phyloP scores from a whole-genome alignment of 495 filamentous ascomycete species.

The Neurospora sp. region DNA sequence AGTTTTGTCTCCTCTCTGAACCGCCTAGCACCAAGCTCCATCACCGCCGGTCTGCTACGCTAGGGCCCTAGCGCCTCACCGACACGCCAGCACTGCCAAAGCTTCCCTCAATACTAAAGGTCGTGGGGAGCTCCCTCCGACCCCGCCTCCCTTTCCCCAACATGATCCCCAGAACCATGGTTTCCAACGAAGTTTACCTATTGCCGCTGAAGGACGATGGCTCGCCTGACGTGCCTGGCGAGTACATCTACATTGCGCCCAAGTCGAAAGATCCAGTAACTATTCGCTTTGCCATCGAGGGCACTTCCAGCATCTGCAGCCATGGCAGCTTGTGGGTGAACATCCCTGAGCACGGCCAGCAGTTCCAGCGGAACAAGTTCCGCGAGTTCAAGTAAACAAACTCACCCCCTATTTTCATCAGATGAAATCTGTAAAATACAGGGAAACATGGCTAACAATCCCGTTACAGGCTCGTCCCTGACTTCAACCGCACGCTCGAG shows the following conservation, averaged over 20 bases:
- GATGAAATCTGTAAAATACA: background rate
- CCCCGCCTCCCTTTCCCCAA: conserved; percentile 4
- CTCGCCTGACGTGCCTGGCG: conserved; percentile 78
- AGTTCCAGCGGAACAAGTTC: conserved; percentile 68
- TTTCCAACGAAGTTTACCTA: conserved; percentile 63
- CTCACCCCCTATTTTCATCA: background rate
- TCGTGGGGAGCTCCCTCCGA: background rate
- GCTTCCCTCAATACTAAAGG: background rate
- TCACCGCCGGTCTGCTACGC: background rate
- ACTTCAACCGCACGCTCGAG: conserved; percentile 84
- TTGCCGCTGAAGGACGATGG: conserved; percentile 86
- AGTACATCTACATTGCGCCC: conserved; percentile 84
- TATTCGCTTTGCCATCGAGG: conserved; percentile 88
- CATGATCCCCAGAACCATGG: conserved; percentile 44
- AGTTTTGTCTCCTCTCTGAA: conserved; percentile 4
- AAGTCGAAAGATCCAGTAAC: conserved; percentile 59
- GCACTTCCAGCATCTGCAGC: conserved; percentile 88
- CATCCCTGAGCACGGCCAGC: conserved; percentile 63
- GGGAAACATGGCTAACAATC: background rate
- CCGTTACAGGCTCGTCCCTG: conserved; percentile 60
- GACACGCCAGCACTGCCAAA: background rate
- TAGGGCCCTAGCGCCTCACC: background rate
- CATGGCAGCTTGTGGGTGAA: conserved; percentile 95
- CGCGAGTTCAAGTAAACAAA: conserved; percentile 66
- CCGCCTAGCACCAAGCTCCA: background rate